These are phyloP conservation scores for Rhytidhysteron rufulum DNA, from an alignment of 2,329 filamentous ascomycete genomes.

Conservation along the genomic window DNA sequence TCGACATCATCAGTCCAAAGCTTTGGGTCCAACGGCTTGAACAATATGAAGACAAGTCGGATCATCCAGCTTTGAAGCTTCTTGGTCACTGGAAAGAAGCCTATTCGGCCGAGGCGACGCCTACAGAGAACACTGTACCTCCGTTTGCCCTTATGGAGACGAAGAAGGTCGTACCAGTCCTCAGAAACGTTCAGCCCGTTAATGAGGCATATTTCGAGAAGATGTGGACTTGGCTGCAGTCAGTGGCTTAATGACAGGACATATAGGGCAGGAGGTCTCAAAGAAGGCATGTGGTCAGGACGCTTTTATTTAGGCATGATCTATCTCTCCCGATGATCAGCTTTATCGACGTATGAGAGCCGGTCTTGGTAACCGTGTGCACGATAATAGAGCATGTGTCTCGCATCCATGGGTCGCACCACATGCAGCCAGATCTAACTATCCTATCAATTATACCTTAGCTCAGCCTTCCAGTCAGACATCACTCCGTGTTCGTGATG, in stretches of 20 bases:
- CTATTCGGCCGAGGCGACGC: conserved; percentile 24
- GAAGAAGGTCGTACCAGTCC: conserved; percentile 26
- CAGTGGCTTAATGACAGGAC: background rate
- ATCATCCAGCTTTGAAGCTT: conserved; percentile 46
- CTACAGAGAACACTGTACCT: conserved; percentile 5
- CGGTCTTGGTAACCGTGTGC: too few relatives aligned
- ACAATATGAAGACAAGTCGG: conserved; percentile 15
- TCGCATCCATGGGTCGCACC: too few relatives aligned
- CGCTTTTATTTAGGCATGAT: too few relatives aligned
- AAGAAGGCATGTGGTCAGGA: background rate
- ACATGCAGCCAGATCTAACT: too few relatives aligned
- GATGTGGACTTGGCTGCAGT: conserved; percentile 40
- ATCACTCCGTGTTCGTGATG: too few relatives aligned
- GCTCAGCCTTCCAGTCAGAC: too few relatives aligned
- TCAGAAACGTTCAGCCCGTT: conserved; percentile 37
- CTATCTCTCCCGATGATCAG: too few relatives aligned
- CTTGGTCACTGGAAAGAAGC: conserved; percentile 49
- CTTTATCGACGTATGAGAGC: too few relatives aligned
- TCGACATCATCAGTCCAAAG: conserved; percentile 39
- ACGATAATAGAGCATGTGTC: too few relatives aligned
- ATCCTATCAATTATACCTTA: too few relatives aligned
- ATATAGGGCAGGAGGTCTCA: background rate
- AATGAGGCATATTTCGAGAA: conserved; percentile 41
- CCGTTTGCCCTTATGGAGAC: conserved; percentile 35
- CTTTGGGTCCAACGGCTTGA: conserved; percentile 44